These are phyloP conservation scores for Fusarium falciforme DNA, from an alignment of 2,329 filamentous ascomycete species.

Conservation along the genomic window DNA sequence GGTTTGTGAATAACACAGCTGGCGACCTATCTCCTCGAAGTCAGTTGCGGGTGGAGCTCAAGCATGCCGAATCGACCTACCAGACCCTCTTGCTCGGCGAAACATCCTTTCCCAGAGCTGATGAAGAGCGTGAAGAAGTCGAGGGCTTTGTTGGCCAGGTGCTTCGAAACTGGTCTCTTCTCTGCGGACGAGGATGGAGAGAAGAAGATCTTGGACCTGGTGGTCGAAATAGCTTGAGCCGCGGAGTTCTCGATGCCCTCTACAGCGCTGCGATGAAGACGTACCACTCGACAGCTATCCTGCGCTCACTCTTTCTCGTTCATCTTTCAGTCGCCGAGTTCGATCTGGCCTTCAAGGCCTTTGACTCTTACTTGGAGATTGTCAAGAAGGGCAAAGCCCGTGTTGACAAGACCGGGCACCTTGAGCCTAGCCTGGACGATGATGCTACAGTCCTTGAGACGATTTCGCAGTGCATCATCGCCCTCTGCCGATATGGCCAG, in stretches of 20 bases:
- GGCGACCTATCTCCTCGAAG: slow-evolving; percentile 66
- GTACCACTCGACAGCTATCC: slow-evolving; percentile 91
- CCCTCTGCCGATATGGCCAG: slow-evolving; percentile 86
- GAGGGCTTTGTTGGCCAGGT: slow-evolving; percentile 85
- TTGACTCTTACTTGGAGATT: slow-evolving; percentile 92
- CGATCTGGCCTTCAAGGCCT: slow-evolving; percentile 88
- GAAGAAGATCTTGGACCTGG: slow-evolving; percentile 85
- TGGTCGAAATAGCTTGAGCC: slow-evolving; percentile 79
- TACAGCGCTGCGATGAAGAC: slow-evolving; percentile 93
- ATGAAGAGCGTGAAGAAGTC: slow-evolving; percentile 80
- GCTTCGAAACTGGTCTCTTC: slow-evolving; percentile 84
- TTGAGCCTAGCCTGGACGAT: slow-evolving; percentile 79
- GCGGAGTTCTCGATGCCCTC: slow-evolving; percentile 84
- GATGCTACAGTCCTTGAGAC: slow-evolving; percentile 83
- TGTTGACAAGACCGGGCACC: slow-evolving; percentile 80
- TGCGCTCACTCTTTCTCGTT: slow-evolving; percentile 87
- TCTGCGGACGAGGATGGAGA: slow-evolving; percentile 84
- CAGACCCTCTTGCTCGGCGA: slow-evolving; percentile 82
- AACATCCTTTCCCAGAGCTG: slow-evolving; percentile 85
- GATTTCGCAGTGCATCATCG: slow-evolving; percentile 80
- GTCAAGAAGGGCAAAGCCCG: slow-evolving; percentile 86
- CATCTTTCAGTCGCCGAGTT: slow-evolving; percentile 92
- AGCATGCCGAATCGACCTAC: slow-evolving; percentile 81
- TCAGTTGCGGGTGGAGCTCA: slow-evolving; percentile 80
- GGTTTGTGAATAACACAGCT: slow-evolving; percentile 53